Percentiles rank a stretch among this genome's conserved stretches.
These are phyloP conservation scores for Coemansia sp. DNA, from an alignment of 192 early-diverging fungal genomes.

Conservation along the genomic window DNA sequence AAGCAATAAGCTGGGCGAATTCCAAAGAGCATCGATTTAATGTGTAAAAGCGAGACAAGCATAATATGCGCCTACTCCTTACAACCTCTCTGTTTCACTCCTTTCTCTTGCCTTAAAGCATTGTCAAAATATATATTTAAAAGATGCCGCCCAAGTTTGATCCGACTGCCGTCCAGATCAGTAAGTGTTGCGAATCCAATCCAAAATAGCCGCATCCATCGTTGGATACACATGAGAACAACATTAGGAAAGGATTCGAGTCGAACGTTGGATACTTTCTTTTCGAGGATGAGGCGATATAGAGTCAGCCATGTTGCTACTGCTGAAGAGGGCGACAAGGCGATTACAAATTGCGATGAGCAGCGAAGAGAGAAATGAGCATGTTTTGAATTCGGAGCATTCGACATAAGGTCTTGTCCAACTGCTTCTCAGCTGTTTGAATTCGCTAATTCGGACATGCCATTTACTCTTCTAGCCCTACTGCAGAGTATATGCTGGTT, in stretches of 20 bases:
- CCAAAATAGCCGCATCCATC: constrained; percentile 24
- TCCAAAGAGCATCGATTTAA: not conserved
- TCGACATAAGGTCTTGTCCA: not conserved
- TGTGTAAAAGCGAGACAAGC: constrained; percentile 51
- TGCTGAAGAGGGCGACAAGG: not conserved
- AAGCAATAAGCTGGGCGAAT: too few relatives aligned
- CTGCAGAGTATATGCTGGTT: too few relatives aligned
- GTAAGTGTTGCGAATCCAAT: constrained; percentile 36
- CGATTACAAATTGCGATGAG: not conserved
- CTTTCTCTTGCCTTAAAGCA: not conserved
- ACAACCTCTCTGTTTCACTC: not conserved
- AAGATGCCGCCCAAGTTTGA: constrained; percentile 91
- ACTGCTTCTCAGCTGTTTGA: not conserved
- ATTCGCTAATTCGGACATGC: not conserved
- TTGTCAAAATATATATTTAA: constrained; percentile 14
- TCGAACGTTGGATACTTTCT: not conserved
- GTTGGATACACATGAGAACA: not conserved
- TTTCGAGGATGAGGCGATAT: not conserved
- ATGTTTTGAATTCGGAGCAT: not conserved
- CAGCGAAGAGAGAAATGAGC: not conserved
- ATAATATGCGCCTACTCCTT: not conserved
- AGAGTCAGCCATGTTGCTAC: not conserved
- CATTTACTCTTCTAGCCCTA: not conserved
- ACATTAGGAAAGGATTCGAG: constrained; percentile 1
- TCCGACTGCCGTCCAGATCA: constrained; percentile 72